These are phyloP conservation scores for Rhypophila decipiens DNA, from an alignment of 495 filamentous ascomycete species.

Conservation along the genomic window DNA sequence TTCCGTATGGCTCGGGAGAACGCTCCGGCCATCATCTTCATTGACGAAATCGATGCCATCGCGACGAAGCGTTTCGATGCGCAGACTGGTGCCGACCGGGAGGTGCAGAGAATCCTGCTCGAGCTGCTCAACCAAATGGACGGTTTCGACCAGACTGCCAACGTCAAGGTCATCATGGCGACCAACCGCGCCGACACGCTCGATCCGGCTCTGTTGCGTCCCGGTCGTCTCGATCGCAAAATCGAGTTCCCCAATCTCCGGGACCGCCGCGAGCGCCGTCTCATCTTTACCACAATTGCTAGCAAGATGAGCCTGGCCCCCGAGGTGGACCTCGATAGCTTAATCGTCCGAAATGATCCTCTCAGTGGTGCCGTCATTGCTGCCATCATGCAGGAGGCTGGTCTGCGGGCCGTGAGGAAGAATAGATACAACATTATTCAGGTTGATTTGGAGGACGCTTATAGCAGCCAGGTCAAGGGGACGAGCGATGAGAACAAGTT, in stretches of 20 bases:
- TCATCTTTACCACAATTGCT: slow-evolving; percentile 96
- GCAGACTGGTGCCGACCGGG: slow-evolving; percentile 92
- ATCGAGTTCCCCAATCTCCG: slow-evolving; percentile 93
- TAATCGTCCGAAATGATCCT: slow-evolving; percentile 95
- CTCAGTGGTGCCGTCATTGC: slow-evolving; percentile 93
- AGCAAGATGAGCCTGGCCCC: slow-evolving; percentile 93
- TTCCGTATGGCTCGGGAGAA: slow-evolving; percentile 99
- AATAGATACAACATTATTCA: slow-evolving; percentile 99
- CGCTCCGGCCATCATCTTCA: slow-evolving; percentile 97
- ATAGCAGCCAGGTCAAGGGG: slow-evolving; percentile 89
- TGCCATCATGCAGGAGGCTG: slow-evolving; percentile 98
- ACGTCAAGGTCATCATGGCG: slow-evolving; percentile 99
- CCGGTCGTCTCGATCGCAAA: slow-evolving; percentile 93
- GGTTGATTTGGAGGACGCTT: slow-evolving; percentile 89
- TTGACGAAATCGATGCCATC: slow-evolving; percentile 98
- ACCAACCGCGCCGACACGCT: slow-evolving; percentile 97
- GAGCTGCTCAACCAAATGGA: slow-evolving; percentile 99
- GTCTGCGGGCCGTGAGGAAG: slow-evolving; percentile 90
- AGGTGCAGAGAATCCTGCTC: slow-evolving; percentile 95
- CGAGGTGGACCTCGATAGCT: slow-evolving; percentile 89
- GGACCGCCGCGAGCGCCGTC: slow-evolving; percentile 84
- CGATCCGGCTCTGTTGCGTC: slow-evolving; percentile 88
- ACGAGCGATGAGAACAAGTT: slow-evolving; percentile 73
- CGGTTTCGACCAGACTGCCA: slow-evolving; percentile 96
- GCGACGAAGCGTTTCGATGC: slow-evolving; percentile 99